phyloP scores from a whole-genome alignment of 176 grass and related monocot species.

The Zea mays region Zm-B73-REFERENCE-NAM-5.0 NC_050102.1:159789001-159789500 shows the following conservation, averaged over 20 bases:
- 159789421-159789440: constrained; percentile 26
- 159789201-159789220: not conserved
- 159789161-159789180: constrained; percentile 22
- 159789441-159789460: constrained; percentile 39
- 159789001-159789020: constrained; percentile 1
- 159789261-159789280: constrained; percentile 29
- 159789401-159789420: constrained; percentile 2
- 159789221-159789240: not conserved
- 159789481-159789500: constrained; percentile 95
- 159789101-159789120: constrained; percentile 23
- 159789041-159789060: constrained; percentile 24
- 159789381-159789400: constrained; percentile 83
- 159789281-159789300: constrained; percentile 50
- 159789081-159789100: constrained; percentile 1
- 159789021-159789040: constrained; percentile 22
- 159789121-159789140: constrained; percentile 25
- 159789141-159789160: constrained; percentile 6
- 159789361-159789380: constrained; percentile 96
- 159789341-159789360: constrained; percentile 89
- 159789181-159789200: not conserved
- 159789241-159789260: not conserved
- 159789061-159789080: constrained; percentile 9
- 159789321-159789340: constrained; percentile 87
- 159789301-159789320: constrained; percentile 85
- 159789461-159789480: constrained; percentile 60